phyloP scores from a whole-genome alignment of 208 protist genomes.

The Novymonas esmeraldas region DNA sequence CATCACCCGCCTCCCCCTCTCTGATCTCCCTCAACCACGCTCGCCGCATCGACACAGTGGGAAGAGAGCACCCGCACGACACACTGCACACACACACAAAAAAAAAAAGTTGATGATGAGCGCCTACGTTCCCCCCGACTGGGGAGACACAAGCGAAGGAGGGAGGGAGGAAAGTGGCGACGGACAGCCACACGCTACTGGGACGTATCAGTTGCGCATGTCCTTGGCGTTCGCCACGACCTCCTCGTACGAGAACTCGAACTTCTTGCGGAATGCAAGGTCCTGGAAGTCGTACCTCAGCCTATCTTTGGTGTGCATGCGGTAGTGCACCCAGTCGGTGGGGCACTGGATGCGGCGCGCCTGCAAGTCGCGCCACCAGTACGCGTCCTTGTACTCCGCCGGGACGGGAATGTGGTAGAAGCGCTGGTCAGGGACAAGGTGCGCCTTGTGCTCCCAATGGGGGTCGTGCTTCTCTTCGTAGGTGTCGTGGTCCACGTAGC shows the following conservation, averaged over 20 bases:
- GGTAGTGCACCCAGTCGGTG: conserved; percentile 83
- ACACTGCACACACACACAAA: too few species aligned
- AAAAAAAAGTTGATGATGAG: too few species aligned
- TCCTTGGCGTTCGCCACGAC: conserved; percentile 85
- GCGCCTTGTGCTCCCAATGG: conserved; percentile 67
- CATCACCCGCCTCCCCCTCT: too few species aligned
- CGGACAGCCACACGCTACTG: too few species aligned
- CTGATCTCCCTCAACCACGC: too few species aligned
- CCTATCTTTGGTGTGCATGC: conserved; percentile 81
- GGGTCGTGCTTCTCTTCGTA: conserved; percentile 85
- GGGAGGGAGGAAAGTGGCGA: too few species aligned
- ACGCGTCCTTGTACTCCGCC: conserved; percentile 90
- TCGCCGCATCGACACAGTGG: too few species aligned
- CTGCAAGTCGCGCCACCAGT: conserved; percentile 92
- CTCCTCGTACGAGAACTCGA: conserved; percentile 84
- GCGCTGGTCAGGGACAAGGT: conserved; percentile 86
- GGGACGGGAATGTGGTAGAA: conserved; percentile 84
- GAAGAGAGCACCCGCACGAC: too few species aligned
- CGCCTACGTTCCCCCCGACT: too few species aligned
- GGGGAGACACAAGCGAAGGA: too few species aligned
- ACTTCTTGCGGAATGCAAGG: conserved; percentile 87
- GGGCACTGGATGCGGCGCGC: conserved; percentile 90
- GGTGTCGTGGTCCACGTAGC: conserved; percentile 79
- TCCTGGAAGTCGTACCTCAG: conserved; percentile 90
- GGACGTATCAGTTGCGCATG: conserved; percentile 73